Base-by-base conservation (phyloP, 495 filamentous ascomycete genomes). In the Penicillium fimorum region DNA sequence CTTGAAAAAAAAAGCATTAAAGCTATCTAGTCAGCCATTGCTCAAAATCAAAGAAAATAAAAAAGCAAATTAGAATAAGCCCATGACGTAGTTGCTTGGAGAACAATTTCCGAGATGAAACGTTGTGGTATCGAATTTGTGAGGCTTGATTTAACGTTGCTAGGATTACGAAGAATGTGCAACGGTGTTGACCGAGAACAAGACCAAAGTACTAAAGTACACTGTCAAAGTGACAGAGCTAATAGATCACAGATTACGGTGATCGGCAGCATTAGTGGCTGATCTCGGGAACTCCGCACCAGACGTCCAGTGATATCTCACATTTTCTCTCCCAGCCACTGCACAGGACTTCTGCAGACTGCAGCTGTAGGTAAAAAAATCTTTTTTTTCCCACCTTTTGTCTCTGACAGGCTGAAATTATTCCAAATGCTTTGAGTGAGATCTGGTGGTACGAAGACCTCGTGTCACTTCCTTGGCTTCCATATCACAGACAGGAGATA, bases 221-320 rank as follows among this genome's bases (percentile, higher is more conserved):
- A 17, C 12, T 27, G 48, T 41, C 32, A 24, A 51, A 51, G 35
- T 41, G 49, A 41, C 49, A 41, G 24, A 51, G 49, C 40, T 45
- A 45, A 18, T 30, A 30, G 29, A 30, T 48, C 27, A 11, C 6
- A 42, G 47, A 45, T 51, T 13, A 41, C 13, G 47, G 13, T 20
- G 47, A 37, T 58, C 56, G 46, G 53, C 50, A 27, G 54, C 18
- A 11, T 50, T 47, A 52, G 53, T 67, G 61, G 63, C 63, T 59
- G 60, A 60, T 58, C 61, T 52, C 35, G 35, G 61, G 55, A 47
- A 50, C 42, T 54, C 45, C 57, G 32, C 43, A 38, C 37, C 33
- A 27, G 43, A 44, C 22, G 17, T 45, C n/a, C 18, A 49, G 38
- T 60, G 66, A 69, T 60, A 69, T 66, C 66, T 69, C 66, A 69